Percentiles rank a stretch among this genome's conserved stretches.
These are phyloP conservation scores for Sporisorium scitamineum DNA, from an alignment of 1,284 basidiomycete species.

Conservation along the genomic window DNA sequence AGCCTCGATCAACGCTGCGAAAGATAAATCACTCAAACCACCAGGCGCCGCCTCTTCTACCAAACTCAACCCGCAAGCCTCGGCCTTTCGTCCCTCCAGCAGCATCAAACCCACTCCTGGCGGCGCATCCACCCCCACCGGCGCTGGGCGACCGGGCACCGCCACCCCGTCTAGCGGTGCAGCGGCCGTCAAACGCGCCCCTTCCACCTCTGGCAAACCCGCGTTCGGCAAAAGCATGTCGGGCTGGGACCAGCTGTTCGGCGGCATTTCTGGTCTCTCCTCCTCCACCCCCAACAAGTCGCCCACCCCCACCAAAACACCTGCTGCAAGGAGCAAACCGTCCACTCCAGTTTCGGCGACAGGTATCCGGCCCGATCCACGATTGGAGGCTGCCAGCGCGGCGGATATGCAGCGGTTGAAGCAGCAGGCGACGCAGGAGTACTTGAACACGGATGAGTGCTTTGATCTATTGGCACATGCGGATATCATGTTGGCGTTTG, in stretches of 20 bases:
- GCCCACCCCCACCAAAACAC: conserved; percentile 11
- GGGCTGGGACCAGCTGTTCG: conserved; percentile 53
- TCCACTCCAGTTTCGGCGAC: conserved; percentile 12
- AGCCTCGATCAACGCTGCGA: conserved; percentile 46
- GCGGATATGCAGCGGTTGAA: conserved; percentile 21
- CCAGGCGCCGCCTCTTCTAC: conserved; percentile 4
- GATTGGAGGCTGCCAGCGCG: conserved; percentile 19
- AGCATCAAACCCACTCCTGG: conserved; percentile 8
- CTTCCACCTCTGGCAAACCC: conserved; percentile 25
- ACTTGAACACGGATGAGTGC: conserved; percentile 41
- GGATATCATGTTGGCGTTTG: conserved; percentile 55
- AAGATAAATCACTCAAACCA: conserved; percentile 33
- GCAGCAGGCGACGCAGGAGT: conserved; percentile 6
- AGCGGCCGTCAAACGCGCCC: conserved; percentile 8
- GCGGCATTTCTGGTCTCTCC: conserved; percentile 28
- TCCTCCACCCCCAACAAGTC: conserved; percentile 14
- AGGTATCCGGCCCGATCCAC: conserved; percentile 37
- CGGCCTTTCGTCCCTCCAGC: conserved; percentile 37
- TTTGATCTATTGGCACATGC: conserved; percentile 54
- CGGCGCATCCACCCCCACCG: conserved; percentile 22
- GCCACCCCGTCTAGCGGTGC: not conserved
- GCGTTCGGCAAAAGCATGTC: conserved; percentile 51
- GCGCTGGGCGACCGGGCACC: conserved; percentile 8
- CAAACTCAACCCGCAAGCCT: conserved; percentile 43
- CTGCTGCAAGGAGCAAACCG: conserved; percentile 3